Conservation (phyloP, 2,329 filamentous ascomycete genomes). For the Aspergillus sp. region DNA sequence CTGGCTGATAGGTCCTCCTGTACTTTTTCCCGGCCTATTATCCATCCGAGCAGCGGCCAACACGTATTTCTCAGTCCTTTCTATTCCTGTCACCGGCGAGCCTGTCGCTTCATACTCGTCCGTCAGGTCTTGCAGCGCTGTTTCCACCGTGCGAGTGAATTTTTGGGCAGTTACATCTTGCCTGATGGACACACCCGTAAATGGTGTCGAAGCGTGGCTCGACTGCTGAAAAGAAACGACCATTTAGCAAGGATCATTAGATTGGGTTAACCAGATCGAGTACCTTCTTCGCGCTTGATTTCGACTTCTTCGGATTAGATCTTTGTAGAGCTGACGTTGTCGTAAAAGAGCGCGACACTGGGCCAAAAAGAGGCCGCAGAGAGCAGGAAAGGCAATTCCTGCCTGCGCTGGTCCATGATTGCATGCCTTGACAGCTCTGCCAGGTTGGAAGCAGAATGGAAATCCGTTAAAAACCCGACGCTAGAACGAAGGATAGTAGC, state of each 20-base stretch:
- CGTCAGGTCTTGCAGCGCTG: not conserved
- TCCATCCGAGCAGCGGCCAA: slow-evolving; percentile 22
- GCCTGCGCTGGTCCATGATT: slow-evolving; percentile 26
- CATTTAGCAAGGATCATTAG: too few species aligned
- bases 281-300: slow-evolving; percentile 1
- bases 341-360: slow-evolving; percentile 21
- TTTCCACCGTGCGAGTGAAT: not conserved
- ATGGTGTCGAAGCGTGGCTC: too few species aligned
- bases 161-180: slow-evolving; percentile 1
- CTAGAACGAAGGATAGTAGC: too few species aligned
- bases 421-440: slow-evolving; percentile 26
- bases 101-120: not conserved
- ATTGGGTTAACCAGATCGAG: not conserved
- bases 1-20: slow-evolving; percentile 13
- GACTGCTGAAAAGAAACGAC: too few species aligned
- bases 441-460: not conserved
- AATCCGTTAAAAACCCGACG: not conserved
- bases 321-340: slow-evolving; percentile 21
- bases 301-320: slow-evolving; percentile 9
- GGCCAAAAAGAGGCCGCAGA: slow-evolving; percentile 23
- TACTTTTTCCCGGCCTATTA: slow-evolving; percentile 7
- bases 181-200: slow-evolving; percentile 1
- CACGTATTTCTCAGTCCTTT: slow-evolving; percentile 21
- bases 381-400: slow-evolving; percentile 35
- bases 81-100: not conserved